Evolutionary conservation across 2,329 filamentous ascomycete genomes (phyloP), one percentile per base, ranked within the genome.

Genomic region (Aspergillus calidoustus): DNA sequence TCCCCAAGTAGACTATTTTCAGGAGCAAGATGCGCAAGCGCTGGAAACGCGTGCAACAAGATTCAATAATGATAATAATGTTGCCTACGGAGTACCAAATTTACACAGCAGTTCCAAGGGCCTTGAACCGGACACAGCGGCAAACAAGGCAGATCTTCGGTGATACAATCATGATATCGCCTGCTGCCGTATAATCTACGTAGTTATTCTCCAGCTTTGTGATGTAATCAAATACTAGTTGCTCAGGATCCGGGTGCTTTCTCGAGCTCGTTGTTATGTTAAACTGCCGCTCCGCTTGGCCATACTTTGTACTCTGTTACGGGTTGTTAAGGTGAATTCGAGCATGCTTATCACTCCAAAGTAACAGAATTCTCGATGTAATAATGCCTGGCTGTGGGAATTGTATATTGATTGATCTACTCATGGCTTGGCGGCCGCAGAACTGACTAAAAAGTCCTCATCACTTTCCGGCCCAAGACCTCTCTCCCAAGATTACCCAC

Each of bases 141-240:
- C 47, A 46, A 57, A n/a, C 8, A 41, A 41, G 34, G 34, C 15
- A 41, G 34, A 41, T 41, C 19, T 17, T 43, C 22, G 25, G 17
- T 56, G 46, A 56, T 41, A 41, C 46, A 57, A 57, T 43, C n/a
- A 50, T 57, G 54, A 57, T 38, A 31, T 44, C n/a, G 38, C 44
- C 22, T 44, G 22, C 30, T 5, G 25, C 25, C n/a, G n/a, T 52
- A n/a, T 41, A 41, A 15, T 41, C 34, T 41, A 13, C 34, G 34
- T 17, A 3, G 3, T 41, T 15, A 41, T 4, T 28, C 25, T 28
- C 6, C 34, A 13, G 11, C 34, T 41, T 41, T 13, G 34, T 41
- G 34, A 41, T 41, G 34, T 41, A 41, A 41, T 41, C 25, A 41
- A 41, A 41, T 15, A 15, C 5, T 15, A 41, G 15, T 13, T 8